Conservation (phyloP, 164 flowering plant genomes). For the Dillenia suffruticosa region DNA sequence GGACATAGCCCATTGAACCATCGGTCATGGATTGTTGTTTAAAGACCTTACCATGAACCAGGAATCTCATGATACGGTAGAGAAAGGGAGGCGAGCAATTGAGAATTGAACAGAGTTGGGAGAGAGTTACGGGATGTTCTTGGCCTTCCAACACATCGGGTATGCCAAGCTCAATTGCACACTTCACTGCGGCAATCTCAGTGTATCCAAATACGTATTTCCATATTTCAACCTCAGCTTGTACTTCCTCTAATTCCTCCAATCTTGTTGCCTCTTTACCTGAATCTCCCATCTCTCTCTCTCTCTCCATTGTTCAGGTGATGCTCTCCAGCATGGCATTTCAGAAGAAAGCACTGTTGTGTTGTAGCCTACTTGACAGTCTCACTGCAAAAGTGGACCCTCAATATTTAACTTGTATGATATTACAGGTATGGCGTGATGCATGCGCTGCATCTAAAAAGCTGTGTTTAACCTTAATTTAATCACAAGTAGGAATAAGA, state of each 20-base stretch:
- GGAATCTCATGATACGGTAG: constrained; percentile 48
- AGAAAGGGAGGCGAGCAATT: constrained; percentile 29
- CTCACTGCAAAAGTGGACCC: no score
- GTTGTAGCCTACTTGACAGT: no score
- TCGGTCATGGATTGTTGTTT: constrained; percentile 7
- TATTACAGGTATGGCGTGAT: no score
- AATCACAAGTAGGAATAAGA: no score
- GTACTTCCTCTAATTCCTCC: constrained; percentile 30
- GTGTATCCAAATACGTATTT: constrained; percentile 41
- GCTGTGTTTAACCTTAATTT: no score
- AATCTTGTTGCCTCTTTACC: background rate
- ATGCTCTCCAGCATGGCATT: background rate
- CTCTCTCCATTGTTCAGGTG: background rate
- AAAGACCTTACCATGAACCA: constrained; percentile 29
- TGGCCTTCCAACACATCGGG: constrained; percentile 42
- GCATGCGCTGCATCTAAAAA: no score
- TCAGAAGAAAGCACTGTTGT: background rate
- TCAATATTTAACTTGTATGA: no score
- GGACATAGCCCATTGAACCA: constrained; percentile 19
- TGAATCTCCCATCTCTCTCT: background rate
- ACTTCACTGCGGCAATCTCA: constrained; percentile 46
- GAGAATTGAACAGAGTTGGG: constrained; percentile 33
- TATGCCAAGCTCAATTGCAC: constrained; percentile 60
- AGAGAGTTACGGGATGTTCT: constrained; percentile 33
- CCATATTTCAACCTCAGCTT: constrained; percentile 44